phyloP scores from a whole-genome alignment of 768 basidiomycete genomes.

The Tylopilus intermedius region DNA sequence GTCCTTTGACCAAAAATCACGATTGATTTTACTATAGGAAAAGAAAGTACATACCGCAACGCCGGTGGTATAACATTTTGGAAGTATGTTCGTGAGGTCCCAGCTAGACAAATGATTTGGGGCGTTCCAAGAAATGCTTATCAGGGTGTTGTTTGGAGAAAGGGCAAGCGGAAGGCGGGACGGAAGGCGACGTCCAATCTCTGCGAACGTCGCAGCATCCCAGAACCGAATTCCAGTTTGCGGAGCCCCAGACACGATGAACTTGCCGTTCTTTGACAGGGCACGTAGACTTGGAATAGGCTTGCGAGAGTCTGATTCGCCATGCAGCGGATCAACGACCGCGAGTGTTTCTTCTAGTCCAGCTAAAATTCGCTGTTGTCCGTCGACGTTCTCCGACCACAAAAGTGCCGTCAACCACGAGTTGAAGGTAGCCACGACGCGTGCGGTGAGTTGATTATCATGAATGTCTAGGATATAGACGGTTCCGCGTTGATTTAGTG shows the following conservation, averaged over 20 bases:
- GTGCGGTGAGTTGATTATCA: background rate
- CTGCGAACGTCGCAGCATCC: constrained; percentile 4
- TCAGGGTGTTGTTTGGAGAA: constrained; percentile 3
- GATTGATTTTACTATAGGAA: background rate
- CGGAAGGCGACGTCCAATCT: constrained; percentile 2
- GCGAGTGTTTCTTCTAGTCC: constrained; percentile 2
- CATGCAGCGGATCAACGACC: background rate
- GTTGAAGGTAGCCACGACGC: background rate
- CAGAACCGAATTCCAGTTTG: constrained; percentile 1
- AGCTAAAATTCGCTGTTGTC: too few species aligned
- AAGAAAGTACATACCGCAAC: background rate
- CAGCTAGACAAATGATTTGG: background rate
- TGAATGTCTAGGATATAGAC: constrained; percentile 1
- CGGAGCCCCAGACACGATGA: background rate
- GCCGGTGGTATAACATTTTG: background rate
- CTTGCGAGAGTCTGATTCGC: background rate
- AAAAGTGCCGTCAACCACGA: background rate
- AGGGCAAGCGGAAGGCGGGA: background rate
- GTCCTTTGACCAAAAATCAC: background rate
- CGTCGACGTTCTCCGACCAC: constrained; percentile 1
- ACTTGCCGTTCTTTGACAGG: constrained; percentile 4
- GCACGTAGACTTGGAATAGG: background rate
- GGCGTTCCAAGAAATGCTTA: background rate
- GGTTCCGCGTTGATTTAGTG: background rate
- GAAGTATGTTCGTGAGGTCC: constrained; percentile 2